Evolutionary conservation across 116 monocot genomes (phyloP), one percentile per base, ranked within the genome.

Genomic region (Iris pallida): DNA sequence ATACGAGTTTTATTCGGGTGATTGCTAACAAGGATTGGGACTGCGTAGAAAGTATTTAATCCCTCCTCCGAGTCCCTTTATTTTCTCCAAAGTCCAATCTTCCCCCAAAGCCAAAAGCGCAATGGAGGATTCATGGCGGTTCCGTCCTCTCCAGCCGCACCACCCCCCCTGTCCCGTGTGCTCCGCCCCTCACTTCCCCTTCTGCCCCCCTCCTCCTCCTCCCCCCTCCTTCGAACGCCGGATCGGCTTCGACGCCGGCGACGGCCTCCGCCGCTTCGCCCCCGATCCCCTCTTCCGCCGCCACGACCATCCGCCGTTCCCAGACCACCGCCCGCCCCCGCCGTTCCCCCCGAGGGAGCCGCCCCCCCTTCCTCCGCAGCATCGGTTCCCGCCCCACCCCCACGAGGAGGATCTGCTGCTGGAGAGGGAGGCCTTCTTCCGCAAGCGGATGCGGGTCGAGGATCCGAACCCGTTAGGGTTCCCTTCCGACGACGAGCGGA

Each of bases 371-470:
- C 61, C 17, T 4, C 59, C n/a, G 4, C 54, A 45, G 63, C 54
- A 6, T 5, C 55, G 47, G 55, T 73, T 68, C 45, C 4, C 18
- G 4, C 76, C 55, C 12, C 64, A 75, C 6, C 78, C 71, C 49
- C 30, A 52, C 11, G 10, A 45, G 53, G 83, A n/a, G 6, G 67
- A 67, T 9, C 46, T 41, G 43, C 30, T 30, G 30, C 30, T 30
- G 30, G 30, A 30, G 13, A 44, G 57, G 42, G 83, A 80, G 55
- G 64, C 17, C 20, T 66, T 75, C 45, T 69, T 75, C 17, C 45
- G 60, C 5, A 92, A 92, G 75, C 72, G 89, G 67, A 82, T 89
- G 89, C 80, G 93, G 56, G 57, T 92, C 11, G 88, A 75, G 41
- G 92, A 79, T 43, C 20, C 70, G 12, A 17, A 12, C 4, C 73